Percentiles rank a stretch among this genome's conserved stretches.
Conservation (phyloP, 208 protist genomes). For the Leishmania braziliensis region DNA sequence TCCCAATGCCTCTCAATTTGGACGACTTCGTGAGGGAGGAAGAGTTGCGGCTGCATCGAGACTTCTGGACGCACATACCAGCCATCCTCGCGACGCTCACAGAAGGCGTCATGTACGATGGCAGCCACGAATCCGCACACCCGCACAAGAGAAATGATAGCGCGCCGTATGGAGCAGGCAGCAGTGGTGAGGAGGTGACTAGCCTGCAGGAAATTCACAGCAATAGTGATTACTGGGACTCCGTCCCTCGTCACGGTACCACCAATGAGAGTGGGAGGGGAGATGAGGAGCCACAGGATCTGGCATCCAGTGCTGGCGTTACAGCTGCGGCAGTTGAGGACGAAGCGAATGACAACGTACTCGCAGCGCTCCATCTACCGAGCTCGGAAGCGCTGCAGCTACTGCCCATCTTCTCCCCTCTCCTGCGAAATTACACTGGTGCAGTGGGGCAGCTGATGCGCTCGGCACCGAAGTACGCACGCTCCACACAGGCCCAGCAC, state of each 20-base stretch:
- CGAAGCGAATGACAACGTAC: slow-evolving; percentile 1
- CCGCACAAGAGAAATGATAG: not conserved
- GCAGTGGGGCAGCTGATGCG: slow-evolving; percentile 21
- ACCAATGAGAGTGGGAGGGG: not conserved
- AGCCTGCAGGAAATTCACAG: not conserved
- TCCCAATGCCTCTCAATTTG: slow-evolving; percentile 8
- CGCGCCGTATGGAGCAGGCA: not conserved
- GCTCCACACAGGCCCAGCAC: slow-evolving; percentile 27
- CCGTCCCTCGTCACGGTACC: not conserved
- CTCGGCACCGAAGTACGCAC: slow-evolving; percentile 29
- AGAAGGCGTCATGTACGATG: slow-evolving; percentile 39
- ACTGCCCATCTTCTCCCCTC: slow-evolving; percentile 35
- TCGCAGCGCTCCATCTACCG: slow-evolving; percentile 32
- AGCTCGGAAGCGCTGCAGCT: slow-evolving; percentile 34
- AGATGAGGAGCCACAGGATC: not conserved
- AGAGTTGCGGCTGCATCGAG: slow-evolving; percentile 37
- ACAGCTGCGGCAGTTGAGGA: not conserved
- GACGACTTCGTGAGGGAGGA: slow-evolving; percentile 25
- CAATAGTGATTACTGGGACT: not conserved
- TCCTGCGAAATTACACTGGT: slow-evolving; percentile 35
- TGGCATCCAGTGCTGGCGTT: not conserved
- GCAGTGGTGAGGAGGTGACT: not conserved
- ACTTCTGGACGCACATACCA: slow-evolving; percentile 45
- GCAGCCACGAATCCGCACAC: not conserved
- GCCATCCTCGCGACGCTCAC: slow-evolving; percentile 34